phyloP scores from a whole-genome alignment of 331 rosid species.

The Saraca asoca region DNA sequence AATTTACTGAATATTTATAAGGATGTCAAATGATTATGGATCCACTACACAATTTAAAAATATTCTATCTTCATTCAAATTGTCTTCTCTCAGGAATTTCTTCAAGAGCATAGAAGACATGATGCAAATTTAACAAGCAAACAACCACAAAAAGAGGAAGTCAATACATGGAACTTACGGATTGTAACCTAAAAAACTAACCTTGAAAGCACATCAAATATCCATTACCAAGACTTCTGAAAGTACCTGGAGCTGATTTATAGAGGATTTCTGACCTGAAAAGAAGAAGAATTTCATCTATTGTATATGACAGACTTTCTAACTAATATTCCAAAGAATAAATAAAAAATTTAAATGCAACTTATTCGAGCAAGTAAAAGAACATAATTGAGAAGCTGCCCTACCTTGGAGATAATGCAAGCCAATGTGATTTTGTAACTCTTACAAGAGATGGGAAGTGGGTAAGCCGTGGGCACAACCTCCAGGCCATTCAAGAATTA shows the following conservation, averaged over 20 bases:
- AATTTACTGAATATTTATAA: too few relatives aligned
- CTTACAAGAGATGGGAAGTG: constrained; percentile 38
- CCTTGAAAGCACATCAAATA: constrained; percentile 56
- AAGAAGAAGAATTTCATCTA: constrained; percentile 23
- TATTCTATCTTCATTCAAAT: too few relatives aligned
- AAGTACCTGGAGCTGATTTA: constrained; percentile 29
- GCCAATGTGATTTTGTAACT: constrained; percentile 36
- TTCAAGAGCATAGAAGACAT: constrained; percentile 30
- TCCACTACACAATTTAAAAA: too few relatives aligned
- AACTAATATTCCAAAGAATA: constrained; percentile 18
- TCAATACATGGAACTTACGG: background rate
- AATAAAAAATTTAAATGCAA: constrained; percentile 1
- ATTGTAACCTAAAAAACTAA: constrained; percentile 24
- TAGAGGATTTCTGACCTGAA: constrained; percentile 43
- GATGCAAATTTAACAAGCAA: background rate
- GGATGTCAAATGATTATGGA: too few relatives aligned
- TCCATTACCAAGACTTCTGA: constrained; percentile 22
- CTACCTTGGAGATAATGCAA: constrained; percentile 46
- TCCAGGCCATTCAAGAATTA: constrained; percentile 61
- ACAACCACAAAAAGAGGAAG: constrained; percentile 1
- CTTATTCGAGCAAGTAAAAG: too few relatives aligned
- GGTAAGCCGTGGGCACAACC: constrained; percentile 41
- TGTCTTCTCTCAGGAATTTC: constrained; percentile 31
- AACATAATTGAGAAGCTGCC: constrained; percentile 7
- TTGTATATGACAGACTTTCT: background rate